Base-by-base conservation (phyloP, 768 basidiomycete species). In the Lyophyllum atratum region DNA sequence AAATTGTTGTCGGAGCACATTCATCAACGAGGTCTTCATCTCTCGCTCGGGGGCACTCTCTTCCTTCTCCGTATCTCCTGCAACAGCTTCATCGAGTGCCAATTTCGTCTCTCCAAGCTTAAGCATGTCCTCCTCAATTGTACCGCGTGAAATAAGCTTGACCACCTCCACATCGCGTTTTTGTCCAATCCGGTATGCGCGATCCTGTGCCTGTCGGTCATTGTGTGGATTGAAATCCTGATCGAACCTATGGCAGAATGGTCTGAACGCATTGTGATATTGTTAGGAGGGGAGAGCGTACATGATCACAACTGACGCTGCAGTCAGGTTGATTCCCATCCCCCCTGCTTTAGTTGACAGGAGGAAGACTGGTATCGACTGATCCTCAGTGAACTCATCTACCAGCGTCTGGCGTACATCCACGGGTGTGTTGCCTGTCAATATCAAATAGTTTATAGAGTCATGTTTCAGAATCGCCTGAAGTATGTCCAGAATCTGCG, bases 151-250 rank as follows among this genome's bases (percentile, higher is more conserved):
- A 62, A 98, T 93, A 11, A 98, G 80, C 69, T 96, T 97, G 67
- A 98, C 85, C 7, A 98, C 93, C 29, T 96, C 93, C 10, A 98
- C 96, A 61, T 96, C 88, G 49, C 88, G 85, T 68, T 92, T 93
- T 72, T 97, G 95, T 22, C 94, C 96, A 61, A 99, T 97, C 25
- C 97, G 90, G 72, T 98, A 98, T 24, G 95, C 95, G 31, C 97
- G 87, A 72, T 99, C 97, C 58, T 96, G 94, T 0, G 97, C 97
- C 74, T 99, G 97, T 59, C 90, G 86, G 73, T 98, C 97, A 70
- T 99, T 99, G 74, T 94, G 92, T 3, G 92, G 92, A 70, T 98
- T 98, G 74, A 98, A 99, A 70, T 98, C 96, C 68, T 96, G 95
- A 69, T 99, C 96, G 68, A 95, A 97, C 85, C 89, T 91, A 56